A percentile compares a stretch with the other conserved stretches of the same genome.
phyloP scores from a whole-genome alignment of 1,284 basidiomycete genomes.

The Coniferiporia weirii region DNA sequence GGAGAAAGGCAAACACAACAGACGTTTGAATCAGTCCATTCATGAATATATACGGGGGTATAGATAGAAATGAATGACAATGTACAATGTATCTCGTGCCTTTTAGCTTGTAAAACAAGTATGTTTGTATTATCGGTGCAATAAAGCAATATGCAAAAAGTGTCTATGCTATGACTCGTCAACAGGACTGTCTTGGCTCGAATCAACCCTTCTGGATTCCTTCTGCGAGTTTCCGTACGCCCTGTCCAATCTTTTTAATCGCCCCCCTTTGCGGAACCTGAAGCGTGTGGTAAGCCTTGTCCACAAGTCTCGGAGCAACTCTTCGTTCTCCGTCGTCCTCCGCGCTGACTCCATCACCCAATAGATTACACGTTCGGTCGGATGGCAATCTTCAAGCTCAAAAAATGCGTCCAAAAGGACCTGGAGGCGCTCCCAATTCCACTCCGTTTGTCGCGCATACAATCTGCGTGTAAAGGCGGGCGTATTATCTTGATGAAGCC shows the following conservation, averaged over 20 bases:
- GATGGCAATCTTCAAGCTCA: conserved; percentile 33
- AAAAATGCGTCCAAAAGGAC: conserved; percentile 57
- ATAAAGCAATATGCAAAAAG: not conserved
- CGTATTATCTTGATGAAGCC: conserved; percentile 17
- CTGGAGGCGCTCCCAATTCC: conserved; percentile 53
- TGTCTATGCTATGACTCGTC: not conserved
- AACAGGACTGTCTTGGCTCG: no score
- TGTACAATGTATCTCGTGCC: not conserved
- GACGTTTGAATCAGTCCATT: conserved; percentile 12
- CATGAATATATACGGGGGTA: not conserved
- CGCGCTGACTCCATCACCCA: conserved; percentile 63
- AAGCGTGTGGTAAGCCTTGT: conserved; percentile 48
- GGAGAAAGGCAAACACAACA: conserved; percentile 53
- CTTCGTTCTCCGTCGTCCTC: conserved; percentile 49
- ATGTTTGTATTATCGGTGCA: conserved; percentile 1
- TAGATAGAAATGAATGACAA: not conserved
- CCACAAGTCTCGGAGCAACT: conserved; percentile 49
- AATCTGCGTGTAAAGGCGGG: conserved; percentile 4
- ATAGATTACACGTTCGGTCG: conserved; percentile 46
- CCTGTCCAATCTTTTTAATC: conserved; percentile 39
- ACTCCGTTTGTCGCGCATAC: conserved; percentile 27
- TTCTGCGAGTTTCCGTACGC: conserved; percentile 22
- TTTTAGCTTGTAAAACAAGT: not conserved
- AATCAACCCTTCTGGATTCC: not conserved
- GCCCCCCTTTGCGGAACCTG: conserved; percentile 41